Evolutionary conservation across 2,329 filamentous ascomycete species (phyloP).

Genomic region (Lecanosticta acicola): DNA sequence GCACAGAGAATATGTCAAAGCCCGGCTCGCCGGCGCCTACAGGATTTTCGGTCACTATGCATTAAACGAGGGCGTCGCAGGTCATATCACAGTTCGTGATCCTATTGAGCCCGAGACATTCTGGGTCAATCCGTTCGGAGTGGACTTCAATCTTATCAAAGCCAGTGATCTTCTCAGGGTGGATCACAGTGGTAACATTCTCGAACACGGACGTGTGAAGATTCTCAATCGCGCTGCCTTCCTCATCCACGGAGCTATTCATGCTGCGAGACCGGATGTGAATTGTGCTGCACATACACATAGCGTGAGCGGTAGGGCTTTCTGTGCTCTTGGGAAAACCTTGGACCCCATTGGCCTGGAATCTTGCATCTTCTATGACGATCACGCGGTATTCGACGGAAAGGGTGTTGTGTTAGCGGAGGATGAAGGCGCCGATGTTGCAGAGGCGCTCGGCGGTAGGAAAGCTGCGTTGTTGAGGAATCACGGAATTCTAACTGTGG

Average conservation of each 20-base stretch:
- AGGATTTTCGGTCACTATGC: constrained; percentile 33
- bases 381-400: constrained; percentile 32
- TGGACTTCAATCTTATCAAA: constrained; percentile 37
- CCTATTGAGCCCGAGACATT: constrained; percentile 33
- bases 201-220: constrained; percentile 35
- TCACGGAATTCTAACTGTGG: constrained; percentile 40
- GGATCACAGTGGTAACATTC: constrained; percentile 36
- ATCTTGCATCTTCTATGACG: constrained; percentile 34
- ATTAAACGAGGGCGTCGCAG: constrained; percentile 29
- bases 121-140: constrained; percentile 38
- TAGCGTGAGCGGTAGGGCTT: constrained; percentile 36
- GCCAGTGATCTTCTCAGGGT: constrained; percentile 40
- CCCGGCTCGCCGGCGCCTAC: constrained; percentile 36
- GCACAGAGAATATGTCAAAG: constrained; percentile 33
- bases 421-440: constrained; percentile 39
- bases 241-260: constrained; percentile 38
- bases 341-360: constrained; percentile 41
- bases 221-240: constrained; percentile 40
- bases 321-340: constrained; percentile 34
- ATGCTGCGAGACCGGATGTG: constrained; percentile 37
- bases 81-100: constrained; percentile 37
- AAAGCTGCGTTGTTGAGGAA: constrained; percentile 35
- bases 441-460: constrained; percentile 32
- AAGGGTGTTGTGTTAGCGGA: constrained; percentile 39
- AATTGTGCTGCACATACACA: constrained; percentile 39